These are phyloP conservation scores for Megacollybia marginata DNA, from an alignment of 768 basidiomycete species.

Conservation along the genomic window DNA sequence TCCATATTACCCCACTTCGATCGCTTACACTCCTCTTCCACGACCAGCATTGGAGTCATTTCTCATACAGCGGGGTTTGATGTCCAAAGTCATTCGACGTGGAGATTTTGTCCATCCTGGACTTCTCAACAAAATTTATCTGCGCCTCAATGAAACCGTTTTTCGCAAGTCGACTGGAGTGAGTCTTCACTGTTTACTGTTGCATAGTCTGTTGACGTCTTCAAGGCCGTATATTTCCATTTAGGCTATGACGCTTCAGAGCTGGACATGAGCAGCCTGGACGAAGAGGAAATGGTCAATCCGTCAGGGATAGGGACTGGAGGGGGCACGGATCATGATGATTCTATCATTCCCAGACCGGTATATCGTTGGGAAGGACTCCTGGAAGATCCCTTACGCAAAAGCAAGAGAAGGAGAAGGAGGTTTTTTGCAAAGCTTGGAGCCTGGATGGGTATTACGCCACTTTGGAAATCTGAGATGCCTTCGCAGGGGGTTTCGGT, in stretches of 20 bases:
- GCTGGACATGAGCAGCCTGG: conserved; percentile 60
- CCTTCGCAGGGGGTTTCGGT: conserved; percentile 51
- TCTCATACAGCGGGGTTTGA: conserved; percentile 51
- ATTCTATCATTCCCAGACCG: conserved; percentile 53
- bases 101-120: conserved; percentile 52
- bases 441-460: conserved; percentile 64
- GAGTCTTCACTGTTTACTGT: conserved; percentile 8
- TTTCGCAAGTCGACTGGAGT: conserved; percentile 49
- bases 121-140: conserved; percentile 66
- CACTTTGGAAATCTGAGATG: conserved; percentile 46
- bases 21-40: conserved; percentile 66
- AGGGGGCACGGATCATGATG: conserved; percentile 61
- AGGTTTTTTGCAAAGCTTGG: conserved; percentile 46
- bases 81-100: conserved; percentile 35
- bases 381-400: conserved; percentile 43
- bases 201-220: background rate
- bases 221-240: conserved; percentile 57
- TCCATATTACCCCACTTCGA: conserved; percentile 62
- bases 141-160: conserved; percentile 61
- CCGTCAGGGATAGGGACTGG: conserved; percentile 58
- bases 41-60: conserved; percentile 59
- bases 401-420: conserved; percentile 25
- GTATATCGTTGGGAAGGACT: conserved; percentile 68
- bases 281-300: conserved; percentile 37
- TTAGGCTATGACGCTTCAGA: conserved; percentile 43